Evolutionary conservation across 345 rosid species (phyloP).

Genomic region (Syzygium aqueum): DNA sequence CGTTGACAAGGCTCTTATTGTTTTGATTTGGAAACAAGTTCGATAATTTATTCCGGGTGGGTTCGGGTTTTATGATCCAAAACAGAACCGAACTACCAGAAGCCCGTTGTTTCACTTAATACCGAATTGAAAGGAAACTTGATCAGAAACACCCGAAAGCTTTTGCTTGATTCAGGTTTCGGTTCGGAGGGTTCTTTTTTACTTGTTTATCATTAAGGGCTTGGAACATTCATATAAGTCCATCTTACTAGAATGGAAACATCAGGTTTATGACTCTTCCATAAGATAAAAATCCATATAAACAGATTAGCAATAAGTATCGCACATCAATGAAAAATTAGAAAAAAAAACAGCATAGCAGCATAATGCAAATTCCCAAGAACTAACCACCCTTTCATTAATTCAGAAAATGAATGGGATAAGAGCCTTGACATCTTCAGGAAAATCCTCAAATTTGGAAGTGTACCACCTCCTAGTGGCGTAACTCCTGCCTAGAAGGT

Average conservation of each 20-base stretch:
- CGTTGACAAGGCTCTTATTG: not conserved
- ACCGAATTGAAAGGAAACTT: not conserved
- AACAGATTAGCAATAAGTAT: not conserved
- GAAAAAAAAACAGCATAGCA: not conserved
- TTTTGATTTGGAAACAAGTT: not conserved
- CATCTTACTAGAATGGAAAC: not conserved
- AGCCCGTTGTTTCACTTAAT: not conserved
- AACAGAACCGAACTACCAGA: rapidly evolving
- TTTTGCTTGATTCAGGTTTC: not conserved
- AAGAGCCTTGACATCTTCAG: constrained; percentile 37
- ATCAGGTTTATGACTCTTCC: not conserved
- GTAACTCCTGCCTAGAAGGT: constrained; percentile 50
- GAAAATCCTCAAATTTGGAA: constrained; percentile 58
- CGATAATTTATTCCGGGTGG: rapidly evolving
- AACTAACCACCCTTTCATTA: not conserved
- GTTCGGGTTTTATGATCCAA: not conserved
- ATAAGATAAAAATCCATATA: not conserved
- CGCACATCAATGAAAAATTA: not conserved
- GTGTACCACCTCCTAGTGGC: constrained; percentile 65
- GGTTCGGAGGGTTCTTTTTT: not conserved
- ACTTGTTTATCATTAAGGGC: not conserved
- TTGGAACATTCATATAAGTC: not conserved
- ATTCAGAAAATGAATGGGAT: constrained; percentile 46
- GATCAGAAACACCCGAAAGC: not conserved
- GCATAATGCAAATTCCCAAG: not conserved